phyloP scores from a whole-genome alignment of 1,284 basidiomycete genomes.

The Cryptococcus sp. region DNA sequence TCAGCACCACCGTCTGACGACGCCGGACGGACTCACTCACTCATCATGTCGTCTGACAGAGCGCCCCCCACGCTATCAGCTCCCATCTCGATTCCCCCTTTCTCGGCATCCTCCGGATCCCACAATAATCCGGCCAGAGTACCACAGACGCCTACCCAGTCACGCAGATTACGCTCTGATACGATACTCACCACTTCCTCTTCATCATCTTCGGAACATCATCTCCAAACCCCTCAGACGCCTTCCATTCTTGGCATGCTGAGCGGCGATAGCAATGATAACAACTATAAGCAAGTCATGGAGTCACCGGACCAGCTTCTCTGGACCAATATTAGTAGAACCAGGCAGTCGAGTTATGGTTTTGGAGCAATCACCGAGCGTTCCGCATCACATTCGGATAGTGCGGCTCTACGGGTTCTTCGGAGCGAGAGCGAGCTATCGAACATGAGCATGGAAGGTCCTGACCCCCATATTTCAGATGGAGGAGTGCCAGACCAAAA shows the following conservation, averaged over 20 bases:
- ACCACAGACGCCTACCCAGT: not conserved
- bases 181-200: slow-evolving; percentile 26
- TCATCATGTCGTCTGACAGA: too few relatives aligned
- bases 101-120: too few relatives aligned
- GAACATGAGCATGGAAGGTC: not conserved
- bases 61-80: too few relatives aligned
- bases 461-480: not conserved
- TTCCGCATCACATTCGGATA: not conserved
- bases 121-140: not conserved
- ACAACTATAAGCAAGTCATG: not conserved
- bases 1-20: too few relatives aligned
- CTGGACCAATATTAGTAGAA: too few relatives aligned
- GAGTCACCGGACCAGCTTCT: slow-evolving; percentile 1
- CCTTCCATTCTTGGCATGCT: slow-evolving; percentile 20
- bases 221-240: slow-evolving; percentile 25
- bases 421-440: not conserved
- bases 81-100: too few relatives aligned
- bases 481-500: not conserved
- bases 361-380: slow-evolving; percentile 2
- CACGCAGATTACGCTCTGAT: slow-evolving; percentile 19
- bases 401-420: not conserved
- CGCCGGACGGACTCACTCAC: too few relatives aligned
- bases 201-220: slow-evolving; percentile 14
- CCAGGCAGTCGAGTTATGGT: slow-evolving; percentile 12
- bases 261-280: not conserved